These are phyloP conservation scores for Tulasnella calospora DNA, from an alignment of 768 basidiomycete genomes.

Conservation along the genomic window DNA sequence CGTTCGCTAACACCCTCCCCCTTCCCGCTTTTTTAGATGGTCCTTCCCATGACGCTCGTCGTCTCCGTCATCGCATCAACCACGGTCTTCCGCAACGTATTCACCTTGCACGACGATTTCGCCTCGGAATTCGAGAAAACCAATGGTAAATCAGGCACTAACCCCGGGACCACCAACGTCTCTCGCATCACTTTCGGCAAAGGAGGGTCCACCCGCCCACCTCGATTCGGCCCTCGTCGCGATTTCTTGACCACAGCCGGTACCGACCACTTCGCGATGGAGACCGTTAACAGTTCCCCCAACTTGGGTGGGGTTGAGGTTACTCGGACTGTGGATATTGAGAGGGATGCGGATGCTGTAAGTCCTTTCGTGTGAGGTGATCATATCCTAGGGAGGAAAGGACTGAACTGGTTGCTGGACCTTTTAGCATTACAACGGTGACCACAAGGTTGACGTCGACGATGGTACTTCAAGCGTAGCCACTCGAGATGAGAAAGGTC, in stretches of 20 bases:
- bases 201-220: background rate
- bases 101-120: conserved; percentile 1
- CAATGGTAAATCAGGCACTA: background rate
- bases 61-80: conserved; percentile 25
- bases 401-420: background rate
- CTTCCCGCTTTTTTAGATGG: background rate
- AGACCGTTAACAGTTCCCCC: background rate
- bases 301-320: conserved; percentile 15
- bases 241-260: background rate
- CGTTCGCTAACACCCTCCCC: background rate
- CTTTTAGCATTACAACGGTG: background rate
- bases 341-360: background rate
- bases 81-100: conserved; percentile 23
- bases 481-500: conserved; percentile 6
- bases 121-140: background rate
- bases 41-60: conserved; percentile 21
- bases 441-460: background rate
- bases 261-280: background rate
- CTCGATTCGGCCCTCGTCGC: background rate
- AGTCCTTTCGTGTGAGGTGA: background rate
- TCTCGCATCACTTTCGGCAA: conserved; percentile 15
- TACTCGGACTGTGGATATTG: background rate
- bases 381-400: background rate
- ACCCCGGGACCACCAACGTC: background rate
- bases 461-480: background rate